Percentiles rank a stretch among this genome's conserved stretches.
These are phyloP conservation scores for Alternaria angustiovoidea DNA, from an alignment of 2,329 filamentous ascomycete species.

Conservation along the genomic window DNA sequence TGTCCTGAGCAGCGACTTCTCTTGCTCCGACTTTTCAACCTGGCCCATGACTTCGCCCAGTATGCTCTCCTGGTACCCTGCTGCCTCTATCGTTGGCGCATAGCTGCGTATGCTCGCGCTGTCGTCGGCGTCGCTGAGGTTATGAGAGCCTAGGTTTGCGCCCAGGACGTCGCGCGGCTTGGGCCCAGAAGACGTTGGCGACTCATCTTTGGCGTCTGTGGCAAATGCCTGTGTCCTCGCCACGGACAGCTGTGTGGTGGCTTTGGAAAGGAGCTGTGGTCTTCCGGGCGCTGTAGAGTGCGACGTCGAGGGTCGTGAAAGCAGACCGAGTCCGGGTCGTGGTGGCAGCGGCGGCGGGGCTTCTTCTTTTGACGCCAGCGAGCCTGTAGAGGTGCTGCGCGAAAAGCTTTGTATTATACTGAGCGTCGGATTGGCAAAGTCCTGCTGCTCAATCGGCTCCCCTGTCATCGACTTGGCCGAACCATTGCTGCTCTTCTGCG, in stretches of 20 bases:
- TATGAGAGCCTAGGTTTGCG: constrained; percentile 52
- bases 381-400: constrained; percentile 36
- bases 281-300: constrained; percentile 53
- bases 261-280: constrained; percentile 64
- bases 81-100: constrained; percentile 68
- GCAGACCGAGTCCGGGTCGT: constrained; percentile 52
- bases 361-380: constrained; percentile 52
- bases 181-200: constrained; percentile 41
- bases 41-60: constrained; percentile 74
- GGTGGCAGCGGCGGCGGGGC: constrained; percentile 66
- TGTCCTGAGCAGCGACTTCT: constrained; percentile 73
- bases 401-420: constrained; percentile 42
- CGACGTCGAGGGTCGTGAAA: constrained; percentile 50
- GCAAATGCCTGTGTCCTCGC: constrained; percentile 79
- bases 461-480: constrained; percentile 21
- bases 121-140: constrained; percentile 67
- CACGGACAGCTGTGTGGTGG: constrained; percentile 85
- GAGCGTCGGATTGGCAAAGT: constrained; percentile 46
- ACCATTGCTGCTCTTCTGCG: constrained; percentile 42
- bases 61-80: constrained; percentile 81
- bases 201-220: constrained; percentile 55
- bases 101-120: constrained; percentile 72
- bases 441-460: constrained; percentile 37
- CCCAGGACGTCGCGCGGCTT: constrained; percentile 51
- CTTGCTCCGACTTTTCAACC: constrained; percentile 66